Evolutionary conservation across 2,329 filamentous ascomycete species (phyloP), one percentile per base, ranked within the genome.

Genomic region (Seiridium unicorne): DNA sequence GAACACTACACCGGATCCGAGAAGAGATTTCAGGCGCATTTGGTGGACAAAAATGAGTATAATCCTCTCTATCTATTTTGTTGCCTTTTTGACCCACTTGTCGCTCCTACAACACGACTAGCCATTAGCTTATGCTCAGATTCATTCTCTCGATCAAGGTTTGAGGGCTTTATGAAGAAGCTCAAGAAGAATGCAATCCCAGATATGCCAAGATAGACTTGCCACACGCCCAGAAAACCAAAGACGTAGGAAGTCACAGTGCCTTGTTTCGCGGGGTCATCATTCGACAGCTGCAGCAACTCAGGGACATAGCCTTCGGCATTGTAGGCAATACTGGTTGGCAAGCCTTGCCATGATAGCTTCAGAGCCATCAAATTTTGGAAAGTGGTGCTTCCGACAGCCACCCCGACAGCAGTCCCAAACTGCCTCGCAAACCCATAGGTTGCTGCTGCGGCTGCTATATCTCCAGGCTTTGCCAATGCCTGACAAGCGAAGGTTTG

Each of bases 111-210:
- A 9, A 48, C 7, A n/a, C 44, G 40, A 11, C 54, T 57, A 18
- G 11, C 35, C 13, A 80, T 40, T 62, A 73, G 38, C 68, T 73
- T 57, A 66, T 77, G 26, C 69, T 72, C 8, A 5, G 68, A 73
- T 2, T 71, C 77, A 53, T 76, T 76, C 6, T 65, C 72, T n/a
- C 69, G 85, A 9, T 73, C 77, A 38, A 74, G 89, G 18, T 72
- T 73, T 46, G 90, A 59, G 8, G 62, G 53, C 44, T 38, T 51
- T 18, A 64, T 47, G 18, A 61, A 11, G 36, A 64, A 57, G 32
- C 53, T 58, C 9, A 61, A 88, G 88, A 70, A 72, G 2, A 81
- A 82, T 51, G 86, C 89, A 64, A 76, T 36, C 26, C 47, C 57
- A n/a, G 62, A 57, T n/a, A 63, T 54, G 36, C 44, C 61, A 2